Conservation (phyloP, 2,329 filamentous ascomycete genomes). For the Monilinia aucupariae region DNA sequence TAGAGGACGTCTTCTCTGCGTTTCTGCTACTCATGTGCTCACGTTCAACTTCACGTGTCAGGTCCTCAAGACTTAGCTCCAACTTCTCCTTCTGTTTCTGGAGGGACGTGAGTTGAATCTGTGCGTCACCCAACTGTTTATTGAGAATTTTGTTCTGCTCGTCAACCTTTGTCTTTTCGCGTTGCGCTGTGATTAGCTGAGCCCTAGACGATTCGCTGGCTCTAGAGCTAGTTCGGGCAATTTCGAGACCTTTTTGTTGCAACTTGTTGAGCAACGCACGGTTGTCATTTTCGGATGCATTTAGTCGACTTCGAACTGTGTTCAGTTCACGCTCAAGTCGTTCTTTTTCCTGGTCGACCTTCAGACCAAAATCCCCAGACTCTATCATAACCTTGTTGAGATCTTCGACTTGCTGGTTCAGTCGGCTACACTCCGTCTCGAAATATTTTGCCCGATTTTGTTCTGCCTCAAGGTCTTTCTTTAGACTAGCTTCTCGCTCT, state of each 20-base stretch:
- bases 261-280: conserved; percentile 92
- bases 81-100: conserved; percentile 96
- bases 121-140: conserved; percentile 79
- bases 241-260: conserved; percentile 94
- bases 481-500: conserved; percentile 72
- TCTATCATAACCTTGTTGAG: conserved; percentile 83
- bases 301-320: conserved; percentile 81
- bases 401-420: conserved; percentile 75
- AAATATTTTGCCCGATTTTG: conserved; percentile 71
- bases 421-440: conserved; percentile 69
- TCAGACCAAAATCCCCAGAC: conserved; percentile 81
- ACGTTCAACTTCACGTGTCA: conserved; percentile 84
- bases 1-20: conserved; percentile 82
- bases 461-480: conserved; percentile 74
- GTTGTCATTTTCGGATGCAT: conserved; percentile 95
- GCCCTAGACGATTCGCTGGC: conserved; percentile 78
- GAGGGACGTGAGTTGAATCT: conserved; percentile 73
- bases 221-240: conserved; percentile 81
- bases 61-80: conserved; percentile 78
- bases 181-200: conserved; percentile 69
- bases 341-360: conserved; percentile 91
- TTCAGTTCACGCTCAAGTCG: conserved; percentile 85
- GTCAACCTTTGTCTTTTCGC: conserved; percentile 76
- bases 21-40: conserved; percentile 87
- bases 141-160: conserved; percentile 76